A percentile compares a stretch with the other conserved stretches of the same genome.
These are phyloP conservation scores for Akanthomyces muscarius DNA, from an alignment of 2,329 filamentous ascomycete species.

Conservation along the genomic window DNA sequence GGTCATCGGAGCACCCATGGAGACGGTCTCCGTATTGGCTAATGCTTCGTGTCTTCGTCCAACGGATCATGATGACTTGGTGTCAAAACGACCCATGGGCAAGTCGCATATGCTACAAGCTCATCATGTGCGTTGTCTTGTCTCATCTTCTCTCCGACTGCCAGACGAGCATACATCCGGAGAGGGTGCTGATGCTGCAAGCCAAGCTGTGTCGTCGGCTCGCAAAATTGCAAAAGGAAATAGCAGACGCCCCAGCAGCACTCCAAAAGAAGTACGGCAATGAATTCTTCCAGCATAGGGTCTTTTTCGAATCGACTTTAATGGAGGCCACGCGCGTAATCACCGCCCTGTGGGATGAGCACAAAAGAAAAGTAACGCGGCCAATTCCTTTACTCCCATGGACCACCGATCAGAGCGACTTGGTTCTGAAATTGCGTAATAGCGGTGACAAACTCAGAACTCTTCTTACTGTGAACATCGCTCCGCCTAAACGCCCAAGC, in stretches of 20 bases:
- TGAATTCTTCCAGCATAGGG: neutral
- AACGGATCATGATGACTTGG: constrained; percentile 43
- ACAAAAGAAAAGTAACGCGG: constrained; percentile 36
- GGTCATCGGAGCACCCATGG: constrained; percentile 51
- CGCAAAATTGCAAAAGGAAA: constrained; percentile 47
- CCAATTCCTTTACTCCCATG: constrained; percentile 39
- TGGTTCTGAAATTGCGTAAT: constrained; percentile 25
- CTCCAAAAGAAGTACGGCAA: neutral
- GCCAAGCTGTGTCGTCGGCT: constrained; percentile 55
- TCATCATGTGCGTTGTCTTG: constrained; percentile 48
- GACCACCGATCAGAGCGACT: constrained; percentile 30
- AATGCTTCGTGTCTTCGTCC: constrained; percentile 53
- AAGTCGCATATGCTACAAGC: constrained; percentile 52
- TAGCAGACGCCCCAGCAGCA: neutral
- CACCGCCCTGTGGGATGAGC: constrained; percentile 34
- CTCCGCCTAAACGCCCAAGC: neutral
- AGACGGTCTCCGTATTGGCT: constrained; percentile 60
- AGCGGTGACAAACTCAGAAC: neutral
- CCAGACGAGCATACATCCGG: constrained; percentile 16
- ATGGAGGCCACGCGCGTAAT: constrained; percentile 27
- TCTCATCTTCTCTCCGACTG: constrained; percentile 42
- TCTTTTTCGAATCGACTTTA: constrained; percentile 3
- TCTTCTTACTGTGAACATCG: neutral
- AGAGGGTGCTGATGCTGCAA: constrained; percentile 24
- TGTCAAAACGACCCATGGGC: constrained; percentile 28